A percentile compares a stretch with the other conserved stretches of the same genome.
phyloP scores from a whole-genome alignment of 2,329 filamentous ascomycete species.

The Helicocarpus griseus region DNA sequence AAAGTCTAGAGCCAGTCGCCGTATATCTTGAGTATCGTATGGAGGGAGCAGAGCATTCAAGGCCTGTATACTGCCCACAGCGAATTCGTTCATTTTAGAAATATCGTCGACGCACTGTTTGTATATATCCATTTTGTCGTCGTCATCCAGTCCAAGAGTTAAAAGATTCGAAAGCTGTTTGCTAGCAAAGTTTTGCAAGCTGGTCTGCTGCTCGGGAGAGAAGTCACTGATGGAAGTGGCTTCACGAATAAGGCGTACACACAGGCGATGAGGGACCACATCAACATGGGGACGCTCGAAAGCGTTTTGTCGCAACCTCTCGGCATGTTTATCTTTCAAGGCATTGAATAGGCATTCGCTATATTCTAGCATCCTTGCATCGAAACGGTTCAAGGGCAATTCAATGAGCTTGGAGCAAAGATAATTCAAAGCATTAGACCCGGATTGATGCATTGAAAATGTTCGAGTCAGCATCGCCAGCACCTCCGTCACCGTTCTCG shows the following conservation, averaged over 20 bases:
- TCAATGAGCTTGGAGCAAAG: conserved; percentile 61
- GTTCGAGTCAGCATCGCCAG: conserved; percentile 53
- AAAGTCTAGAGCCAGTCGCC: conserved; percentile 50
- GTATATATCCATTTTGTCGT: conserved; percentile 55
- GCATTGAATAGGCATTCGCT: conserved; percentile 49
- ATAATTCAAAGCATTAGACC: conserved; percentile 46
- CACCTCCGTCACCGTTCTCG: conserved; percentile 71
- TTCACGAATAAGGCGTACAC: conserved; percentile 61
- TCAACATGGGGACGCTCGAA: conserved; percentile 22
- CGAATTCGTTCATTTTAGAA: conserved; percentile 49
- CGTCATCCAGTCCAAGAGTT: conserved; percentile 42
- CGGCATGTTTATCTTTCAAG: conserved; percentile 36
- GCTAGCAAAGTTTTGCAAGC: conserved; percentile 55
- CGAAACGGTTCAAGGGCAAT: conserved; percentile 55
- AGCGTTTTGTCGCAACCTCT: conserved; percentile 17
- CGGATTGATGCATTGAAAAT: conserved; percentile 35
- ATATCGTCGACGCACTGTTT: conserved; percentile 60
- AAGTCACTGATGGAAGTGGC: conserved; percentile 50
- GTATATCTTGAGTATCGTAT: conserved; percentile 43
- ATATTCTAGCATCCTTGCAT: conserved; percentile 51
- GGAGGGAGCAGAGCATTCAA: conserved; percentile 38
- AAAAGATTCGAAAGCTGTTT: conserved; percentile 54
- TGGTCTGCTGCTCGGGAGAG: conserved; percentile 47
- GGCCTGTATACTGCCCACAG: conserved; percentile 64
- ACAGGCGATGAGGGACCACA: conserved; percentile 43